Percentiles rank a stretch among this genome's conserved stretches.
Evolutionary conservation across 2,329 filamentous ascomycete genomes (phyloP).

Genomic region (Trichoderma oligosporum): DNA sequence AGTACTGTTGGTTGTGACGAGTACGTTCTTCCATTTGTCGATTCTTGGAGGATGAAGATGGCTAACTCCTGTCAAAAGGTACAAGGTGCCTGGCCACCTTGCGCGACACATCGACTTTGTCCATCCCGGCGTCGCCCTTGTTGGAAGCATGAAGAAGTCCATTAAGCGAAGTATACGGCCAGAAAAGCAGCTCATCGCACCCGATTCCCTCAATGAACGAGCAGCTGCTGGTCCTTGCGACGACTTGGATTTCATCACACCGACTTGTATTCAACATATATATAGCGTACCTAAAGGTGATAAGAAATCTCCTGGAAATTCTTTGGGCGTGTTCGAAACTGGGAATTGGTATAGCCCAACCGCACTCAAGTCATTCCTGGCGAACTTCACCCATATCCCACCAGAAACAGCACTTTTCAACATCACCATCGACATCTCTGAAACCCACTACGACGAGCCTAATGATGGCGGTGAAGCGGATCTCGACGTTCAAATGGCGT

Average conservation of each 20-base stretch:
- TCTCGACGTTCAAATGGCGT: slow-evolving; percentile 52
- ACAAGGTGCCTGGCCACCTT: neutral
- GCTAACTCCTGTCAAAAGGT: too few relatives aligned
- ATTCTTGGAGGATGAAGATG: too few relatives aligned
- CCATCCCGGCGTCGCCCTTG: neutral
- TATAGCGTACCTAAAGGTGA: neutral
- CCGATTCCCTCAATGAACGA: neutral
- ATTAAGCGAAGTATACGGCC: neutral
- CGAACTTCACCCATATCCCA: slow-evolving; percentile 30
- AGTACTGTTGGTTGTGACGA: neutral
- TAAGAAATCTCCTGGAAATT: neutral
- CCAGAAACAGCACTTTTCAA: slow-evolving; percentile 40
- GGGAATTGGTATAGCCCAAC: neutral
- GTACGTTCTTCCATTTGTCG: neutral
- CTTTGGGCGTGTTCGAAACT: neutral
- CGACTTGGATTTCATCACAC: neutral
- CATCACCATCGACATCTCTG: slow-evolving; percentile 38
- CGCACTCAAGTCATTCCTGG: neutral
- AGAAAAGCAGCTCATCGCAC: too few relatives aligned
- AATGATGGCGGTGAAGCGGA: slow-evolving; percentile 41
- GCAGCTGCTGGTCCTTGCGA: neutral
- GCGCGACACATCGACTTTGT: neutral
- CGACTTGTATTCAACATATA: neutral
- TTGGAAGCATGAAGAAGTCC: neutral
- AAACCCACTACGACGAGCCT: slow-evolving; percentile 43